Evolutionary conservation across 2,329 filamentous ascomycete genomes (phyloP).

Genomic region (Cadophora gregata): DNA sequence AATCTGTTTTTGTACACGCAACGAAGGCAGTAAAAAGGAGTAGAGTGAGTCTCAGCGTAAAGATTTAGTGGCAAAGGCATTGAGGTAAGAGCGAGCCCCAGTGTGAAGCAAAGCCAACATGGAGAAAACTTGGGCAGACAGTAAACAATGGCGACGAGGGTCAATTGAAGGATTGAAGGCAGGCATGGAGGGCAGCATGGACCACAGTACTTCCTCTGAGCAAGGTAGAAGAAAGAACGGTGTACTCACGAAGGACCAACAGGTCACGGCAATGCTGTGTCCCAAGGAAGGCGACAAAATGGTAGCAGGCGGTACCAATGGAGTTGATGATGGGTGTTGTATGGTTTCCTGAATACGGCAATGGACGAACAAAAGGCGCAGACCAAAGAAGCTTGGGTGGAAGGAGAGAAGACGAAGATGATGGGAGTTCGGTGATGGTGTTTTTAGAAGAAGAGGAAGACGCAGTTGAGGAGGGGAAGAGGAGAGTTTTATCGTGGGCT

Average conservation of each 20-base stretch:
- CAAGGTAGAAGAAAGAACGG: neutral
- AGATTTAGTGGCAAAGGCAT: neutral
- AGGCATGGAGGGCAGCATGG: neutral
- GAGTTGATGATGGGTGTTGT: slow-evolving; percentile 4
- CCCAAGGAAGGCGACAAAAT: slow-evolving; percentile 15
- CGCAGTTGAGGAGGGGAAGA: neutral
- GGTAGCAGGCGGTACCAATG: slow-evolving; percentile 11
- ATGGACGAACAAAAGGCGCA: slow-evolving; percentile 5
- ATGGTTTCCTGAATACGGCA: slow-evolving; percentile 11
- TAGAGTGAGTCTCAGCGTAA: neutral
- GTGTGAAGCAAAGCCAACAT: neutral
- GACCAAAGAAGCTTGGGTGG: neutral
- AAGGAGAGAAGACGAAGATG: slow-evolving; percentile 2
- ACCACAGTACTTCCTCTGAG: neutral
- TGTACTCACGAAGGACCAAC: slow-evolving; percentile 11
- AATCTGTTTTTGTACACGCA: neutral
- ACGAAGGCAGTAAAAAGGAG: neutral
- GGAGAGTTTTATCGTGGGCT: neutral
- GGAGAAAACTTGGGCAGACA: neutral
- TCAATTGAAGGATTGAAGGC: neutral
- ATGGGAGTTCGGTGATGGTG: neutral
- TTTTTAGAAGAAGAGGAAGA: slow-evolving; percentile 1
- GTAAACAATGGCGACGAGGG: slow-evolving; percentile 5
- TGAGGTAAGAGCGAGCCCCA: neutral
- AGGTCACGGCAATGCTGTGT: slow-evolving; percentile 11